Evolutionary conservation across 768 basidiomycete species (phyloP), one percentile per base, ranked within the genome.

Genomic region (Hydnomerulius pinastri): DNA sequence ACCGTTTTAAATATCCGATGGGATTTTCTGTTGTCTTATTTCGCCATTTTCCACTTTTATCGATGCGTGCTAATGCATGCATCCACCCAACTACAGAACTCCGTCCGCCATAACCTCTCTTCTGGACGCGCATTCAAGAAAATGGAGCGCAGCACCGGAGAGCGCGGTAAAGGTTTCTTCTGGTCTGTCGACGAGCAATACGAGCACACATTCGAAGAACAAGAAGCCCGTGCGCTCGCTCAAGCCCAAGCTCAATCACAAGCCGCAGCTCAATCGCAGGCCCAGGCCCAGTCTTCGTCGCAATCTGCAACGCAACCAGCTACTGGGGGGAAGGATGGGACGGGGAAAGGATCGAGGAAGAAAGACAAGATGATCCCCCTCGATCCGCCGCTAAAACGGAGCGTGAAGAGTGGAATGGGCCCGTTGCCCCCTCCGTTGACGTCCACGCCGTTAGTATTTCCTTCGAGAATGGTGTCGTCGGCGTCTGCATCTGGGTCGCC

Each of bases 91-190:
- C 46, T 33, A n/a, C 63, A 93, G 91, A 93, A 90, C 60, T 96
- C 96, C 25, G 87, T 98, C 39, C 87, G 94, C 18, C 94, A 98
- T 63, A 95, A 94, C 65, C 71, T 99, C n/a, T 95, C 94, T 1
- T 91, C 92, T 10, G 87, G 88, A 64, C 83, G 86, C 41, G 92
- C 91, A 0, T 99, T 99, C 72, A 77, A 90, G 66, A 98, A 98
- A 70, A 78, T 91, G 67, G 90, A 94, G 51, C 79, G 91, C 25
- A 87, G 85, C 54, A 82, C 85, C 6, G 89, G 92, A 51, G 91
- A 89, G 73, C 80, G 87, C 53, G 89, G 91, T 8, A 97, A 96
- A 67, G 95, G 94, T 2, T 92, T 86, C 57, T 92, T 93, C 56
- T 98, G 95, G 95, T 87, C 88, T 17, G 76, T 97, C 27, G 94